Base-by-base conservation (phyloP, 225 moss, liverwort and hornwort genomes). In the Physcomitrellopsis africana region DNA sequence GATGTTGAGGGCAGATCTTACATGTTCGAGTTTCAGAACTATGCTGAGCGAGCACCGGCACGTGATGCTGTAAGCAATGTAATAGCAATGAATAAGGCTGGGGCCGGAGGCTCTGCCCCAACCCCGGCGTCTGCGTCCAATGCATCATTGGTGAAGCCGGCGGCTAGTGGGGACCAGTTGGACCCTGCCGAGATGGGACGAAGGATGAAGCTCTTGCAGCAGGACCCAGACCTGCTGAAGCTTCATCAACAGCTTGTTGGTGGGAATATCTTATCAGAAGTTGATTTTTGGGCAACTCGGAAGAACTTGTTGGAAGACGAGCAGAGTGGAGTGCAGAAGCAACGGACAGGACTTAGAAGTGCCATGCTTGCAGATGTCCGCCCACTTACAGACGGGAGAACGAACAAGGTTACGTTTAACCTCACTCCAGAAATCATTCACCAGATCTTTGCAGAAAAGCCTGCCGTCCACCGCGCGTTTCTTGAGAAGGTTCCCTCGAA, bases 361-460 rank as follows among this genome's bases (percentile, higher is more conserved):
- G 94, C 91, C 26, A 99, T 99, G 97, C 94, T 97, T 54, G 97
- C 94, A 10, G 97, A 97, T 74, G 93, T 94, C 17, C 91, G 94
- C 13, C 97, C 94, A 8, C 72, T 93, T 37, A 93, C 97, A 64
- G 97, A 97, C 48, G 97, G 97, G 49, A 81, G 87, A 75, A 94
- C 93, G 5, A 99, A 99, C 71, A 99, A 94, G 82, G 97, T 99
- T 0, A 94, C 93, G 3, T 99, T 99, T 80, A 99, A 94, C 76
- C 90, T 99, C 12, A 94, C 97, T 62, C 91, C 97, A 12, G 97
- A 99, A 56, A 99, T 99, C 57, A 99, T 94, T 23, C 93, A 90
- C 76, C 97, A 99, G 81, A 99, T 99, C 62, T 99, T 99, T 75
- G 89, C 94, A n/a, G 97, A 99, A 80, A 99, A 99, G 70, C 97